phyloP scores from a whole-genome alignment of 2,329 filamentous ascomycete genomes.

The Fusarium beomiforme region DNA sequence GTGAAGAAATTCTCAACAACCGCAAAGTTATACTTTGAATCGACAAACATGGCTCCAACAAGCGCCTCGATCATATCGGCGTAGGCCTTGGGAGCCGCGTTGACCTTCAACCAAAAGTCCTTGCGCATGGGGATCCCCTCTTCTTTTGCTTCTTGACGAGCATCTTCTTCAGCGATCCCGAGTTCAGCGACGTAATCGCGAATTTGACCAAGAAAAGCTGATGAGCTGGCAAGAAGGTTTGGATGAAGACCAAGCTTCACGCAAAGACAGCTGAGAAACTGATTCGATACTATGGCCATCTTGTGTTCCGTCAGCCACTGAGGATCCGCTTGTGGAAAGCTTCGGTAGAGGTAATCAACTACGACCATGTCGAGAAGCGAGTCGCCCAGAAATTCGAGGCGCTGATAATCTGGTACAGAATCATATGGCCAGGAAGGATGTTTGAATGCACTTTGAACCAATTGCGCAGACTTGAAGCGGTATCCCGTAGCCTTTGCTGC shows the following conservation, averaged over 20 bases:
- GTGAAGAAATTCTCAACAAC: slow-evolving; percentile 82
- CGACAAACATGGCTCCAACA: slow-evolving; percentile 90
- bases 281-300: slow-evolving; percentile 99
- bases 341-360: slow-evolving; percentile 82
- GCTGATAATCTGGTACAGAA: slow-evolving; percentile 84
- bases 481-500: slow-evolving; percentile 69
- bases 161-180: slow-evolving; percentile 57
- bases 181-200: slow-evolving; percentile 68
- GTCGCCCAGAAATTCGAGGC: slow-evolving; percentile 92
- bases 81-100: slow-evolving; percentile 76
- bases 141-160: slow-evolving; percentile 47
- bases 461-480: slow-evolving; percentile 76
- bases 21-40: slow-evolving; percentile 80
- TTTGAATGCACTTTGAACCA: slow-evolving; percentile 86
- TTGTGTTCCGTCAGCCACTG: slow-evolving; percentile 99
- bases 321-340: slow-evolving; percentile 82
- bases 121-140: slow-evolving; percentile 47
- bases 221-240: slow-evolving; percentile 70
- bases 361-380: slow-evolving; percentile 86
- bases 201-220: slow-evolving; percentile 55
- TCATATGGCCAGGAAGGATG: slow-evolving; percentile 89
- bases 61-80: slow-evolving; percentile 91
- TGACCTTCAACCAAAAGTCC: slow-evolving; percentile 75
- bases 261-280: slow-evolving; percentile 85
- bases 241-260: slow-evolving; percentile 81